Percentiles rank a stretch among this genome's conserved stretches.
phyloP scores from a whole-genome alignment of 352 stramenopile species.

The Aphanomyces euteiches region DNA sequence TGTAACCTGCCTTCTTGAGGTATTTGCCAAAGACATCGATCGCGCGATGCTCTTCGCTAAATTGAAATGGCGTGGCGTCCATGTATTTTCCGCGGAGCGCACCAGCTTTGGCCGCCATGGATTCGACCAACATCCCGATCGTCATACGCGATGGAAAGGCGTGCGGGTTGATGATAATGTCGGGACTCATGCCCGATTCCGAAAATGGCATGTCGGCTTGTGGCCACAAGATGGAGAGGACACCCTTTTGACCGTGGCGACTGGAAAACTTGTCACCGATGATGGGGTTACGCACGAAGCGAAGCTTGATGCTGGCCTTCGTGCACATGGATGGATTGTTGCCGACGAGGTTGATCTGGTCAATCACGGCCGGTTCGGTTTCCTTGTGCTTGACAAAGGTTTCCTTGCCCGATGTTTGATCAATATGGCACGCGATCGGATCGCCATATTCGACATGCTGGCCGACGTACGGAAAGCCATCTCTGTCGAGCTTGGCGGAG shows the following conservation, averaged over 20 bases:
- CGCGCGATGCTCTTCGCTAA: slow-evolving; percentile 97
- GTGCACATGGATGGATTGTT: slow-evolving; percentile 70
- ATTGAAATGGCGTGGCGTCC: slow-evolving; percentile 99
- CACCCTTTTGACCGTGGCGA: slow-evolving; percentile 99
- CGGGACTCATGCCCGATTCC: slow-evolving; percentile 97
- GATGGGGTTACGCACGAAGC: slow-evolving; percentile 98
- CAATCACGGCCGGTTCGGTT: slow-evolving; percentile 95
- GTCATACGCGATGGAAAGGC: slow-evolving; percentile 98
- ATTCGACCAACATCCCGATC: slow-evolving; percentile 95
- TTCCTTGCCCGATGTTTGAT: slow-evolving; percentile 90
- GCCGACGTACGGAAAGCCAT: slow-evolving; percentile 96
- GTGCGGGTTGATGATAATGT: slow-evolving; percentile 99
- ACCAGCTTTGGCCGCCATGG: slow-evolving; percentile 99
- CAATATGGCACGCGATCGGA: slow-evolving; percentile 94
- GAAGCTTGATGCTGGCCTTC: slow-evolving; percentile 94
- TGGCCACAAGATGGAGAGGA: slow-evolving; percentile 98
- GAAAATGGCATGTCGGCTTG: slow-evolving; percentile 99
- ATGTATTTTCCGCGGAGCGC: slow-evolving; percentile 96
- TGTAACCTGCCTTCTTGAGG: slow-evolving; percentile 93
- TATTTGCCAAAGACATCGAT: slow-evolving; percentile 99
- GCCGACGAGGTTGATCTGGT: slow-evolving; percentile 89
- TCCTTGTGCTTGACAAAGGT: slow-evolving; percentile 97
- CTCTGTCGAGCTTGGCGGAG: slow-evolving; percentile 87
- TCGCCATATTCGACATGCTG: slow-evolving; percentile 93
- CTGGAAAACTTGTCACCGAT: slow-evolving; percentile 99